These are phyloP conservation scores for Scheffersomyces quercinus DNA, from an alignment of 1,139 yeast species.

Conservation along the genomic window DNA sequence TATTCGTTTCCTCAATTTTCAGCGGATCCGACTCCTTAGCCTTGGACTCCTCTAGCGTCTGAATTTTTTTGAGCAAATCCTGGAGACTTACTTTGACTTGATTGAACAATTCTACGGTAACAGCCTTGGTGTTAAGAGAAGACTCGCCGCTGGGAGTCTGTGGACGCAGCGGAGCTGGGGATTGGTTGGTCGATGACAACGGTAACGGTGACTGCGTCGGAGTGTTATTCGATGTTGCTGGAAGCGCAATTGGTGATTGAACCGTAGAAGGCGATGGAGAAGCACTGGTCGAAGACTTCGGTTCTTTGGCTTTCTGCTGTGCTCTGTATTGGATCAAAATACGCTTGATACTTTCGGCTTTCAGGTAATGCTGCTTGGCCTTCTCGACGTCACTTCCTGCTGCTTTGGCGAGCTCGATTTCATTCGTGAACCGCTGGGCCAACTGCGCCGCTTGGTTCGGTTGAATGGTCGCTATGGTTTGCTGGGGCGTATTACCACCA, in stretches of 20 bases:
- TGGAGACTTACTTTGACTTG: conserved; percentile 37
- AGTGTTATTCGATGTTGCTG: not conserved
- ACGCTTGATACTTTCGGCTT: conserved; percentile 66
- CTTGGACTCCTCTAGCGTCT: conserved; percentile 26
- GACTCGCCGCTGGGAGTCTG: conserved; percentile 1
- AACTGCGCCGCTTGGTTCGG: conserved; percentile 64
- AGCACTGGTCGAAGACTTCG: not conserved
- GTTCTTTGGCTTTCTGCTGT: conserved; percentile 16
- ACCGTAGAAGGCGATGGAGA: not conserved
- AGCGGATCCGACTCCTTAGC: conserved; percentile 25
- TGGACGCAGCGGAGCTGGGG: not conserved
- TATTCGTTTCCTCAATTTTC: conserved; percentile 33
- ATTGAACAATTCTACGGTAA: conserved; percentile 42
- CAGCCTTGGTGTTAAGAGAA: conserved; percentile 21
- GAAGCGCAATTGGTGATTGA: not conserved
- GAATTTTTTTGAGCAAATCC: conserved; percentile 43
- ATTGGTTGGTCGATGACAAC: not conserved
- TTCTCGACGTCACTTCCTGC: conserved; percentile 56
- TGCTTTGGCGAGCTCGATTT: conserved; percentile 61
- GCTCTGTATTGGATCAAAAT: conserved; percentile 43
- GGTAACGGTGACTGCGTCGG: not conserved
- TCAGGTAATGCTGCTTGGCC: conserved; percentile 65
- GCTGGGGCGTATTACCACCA: not conserved
- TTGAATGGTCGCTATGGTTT: conserved; percentile 28
- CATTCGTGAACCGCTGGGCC: conserved; percentile 58